Percentiles rank a stretch among this genome's conserved stretches.
Conservation (phyloP, 2,329 filamentous ascomycete genomes). For the Pseudogymnoascus sp. region DNA sequence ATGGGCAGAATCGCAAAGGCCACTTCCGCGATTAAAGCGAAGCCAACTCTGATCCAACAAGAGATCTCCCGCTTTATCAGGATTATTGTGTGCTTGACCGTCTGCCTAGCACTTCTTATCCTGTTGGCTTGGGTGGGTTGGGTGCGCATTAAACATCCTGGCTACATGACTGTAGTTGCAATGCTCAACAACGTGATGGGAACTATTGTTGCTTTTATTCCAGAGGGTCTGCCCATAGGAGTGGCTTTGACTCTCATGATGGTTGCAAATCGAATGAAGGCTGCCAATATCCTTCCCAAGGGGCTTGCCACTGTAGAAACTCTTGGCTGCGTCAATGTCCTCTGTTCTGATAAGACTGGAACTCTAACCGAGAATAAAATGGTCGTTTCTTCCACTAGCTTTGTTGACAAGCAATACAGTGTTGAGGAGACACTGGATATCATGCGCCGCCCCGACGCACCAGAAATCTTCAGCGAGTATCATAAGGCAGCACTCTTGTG, state of each 20-base stretch:
- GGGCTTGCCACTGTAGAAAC: slow-evolving; percentile 50
- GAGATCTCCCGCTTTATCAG: slow-evolving; percentile 39
- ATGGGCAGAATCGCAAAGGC: slow-evolving; percentile 63
- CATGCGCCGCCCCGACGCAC: background rate
- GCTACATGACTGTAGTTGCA: slow-evolving; percentile 35
- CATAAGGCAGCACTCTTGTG: slow-evolving; percentile 41
- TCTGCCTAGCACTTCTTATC: slow-evolving; percentile 34
- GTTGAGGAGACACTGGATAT: slow-evolving; percentile 29
- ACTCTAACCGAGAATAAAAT: slow-evolving; percentile 50
- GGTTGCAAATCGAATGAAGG: background rate
- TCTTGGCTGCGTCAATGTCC: slow-evolving; percentile 59
- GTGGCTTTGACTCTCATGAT: background rate
- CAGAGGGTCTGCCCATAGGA: background rate
- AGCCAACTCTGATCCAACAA: slow-evolving; percentile 33
- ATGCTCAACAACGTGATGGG: slow-evolving; percentile 41
- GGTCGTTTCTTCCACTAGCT: slow-evolving; percentile 36
- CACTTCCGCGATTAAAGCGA: slow-evolving; percentile 27
- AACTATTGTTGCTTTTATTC: slow-evolving; percentile 22
- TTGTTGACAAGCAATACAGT: slow-evolving; percentile 37
- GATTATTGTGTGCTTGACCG: slow-evolving; percentile 35
- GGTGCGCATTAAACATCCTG: slow-evolving; percentile 31
- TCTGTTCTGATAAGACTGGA: slow-evolving; percentile 70
- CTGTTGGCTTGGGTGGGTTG: slow-evolving; percentile 39
- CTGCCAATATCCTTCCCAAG: background rate
- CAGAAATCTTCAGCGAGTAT: background rate